Evolutionary conservation across 176 grass and related monocot species (phyloP).

Genomic region (Triticum dicoccoides): DNA sequence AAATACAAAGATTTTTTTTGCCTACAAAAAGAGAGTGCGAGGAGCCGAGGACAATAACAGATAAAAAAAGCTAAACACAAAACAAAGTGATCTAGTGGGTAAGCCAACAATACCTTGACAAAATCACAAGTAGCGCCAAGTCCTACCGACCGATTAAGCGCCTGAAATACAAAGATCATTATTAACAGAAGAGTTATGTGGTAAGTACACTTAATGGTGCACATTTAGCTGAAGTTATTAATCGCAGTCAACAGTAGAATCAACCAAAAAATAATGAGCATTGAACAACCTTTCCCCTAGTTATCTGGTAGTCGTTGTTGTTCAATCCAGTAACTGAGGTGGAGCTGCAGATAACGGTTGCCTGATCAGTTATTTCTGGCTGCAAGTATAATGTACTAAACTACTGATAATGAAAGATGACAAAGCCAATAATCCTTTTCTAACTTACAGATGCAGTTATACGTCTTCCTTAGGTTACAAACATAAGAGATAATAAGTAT

Average conservation of each 20-base stretch:
- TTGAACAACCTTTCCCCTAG: slow-evolving; percentile 78
- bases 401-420: background rate
- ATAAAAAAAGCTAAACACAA: background rate
- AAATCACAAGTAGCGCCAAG: slow-evolving; percentile 70
- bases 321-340: slow-evolving; percentile 93
- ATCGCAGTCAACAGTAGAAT: slow-evolving; percentile 1
- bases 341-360: slow-evolving; percentile 54
- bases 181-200: slow-evolving; percentile 22
- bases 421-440: background rate
- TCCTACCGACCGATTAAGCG: slow-evolving; percentile 69
- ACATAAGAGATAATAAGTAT: background rate
- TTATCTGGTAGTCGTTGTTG: slow-evolving; percentile 95
- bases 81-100: background rate
- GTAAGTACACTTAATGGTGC: background rate
- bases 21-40: background rate
- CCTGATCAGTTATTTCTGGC: background rate
- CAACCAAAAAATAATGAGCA: background rate
- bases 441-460: background rate
- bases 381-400: background rate
- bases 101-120: slow-evolving; percentile 69
- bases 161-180: slow-evolving; percentile 41
- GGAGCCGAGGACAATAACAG: background rate
- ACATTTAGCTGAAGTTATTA: slow-evolving; percentile 10
- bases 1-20: background rate
- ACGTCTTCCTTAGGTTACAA: background rate